Evolutionary conservation across 2,329 filamentous ascomycete species (phyloP).

Genomic region (Trichoderma sp.): DNA sequence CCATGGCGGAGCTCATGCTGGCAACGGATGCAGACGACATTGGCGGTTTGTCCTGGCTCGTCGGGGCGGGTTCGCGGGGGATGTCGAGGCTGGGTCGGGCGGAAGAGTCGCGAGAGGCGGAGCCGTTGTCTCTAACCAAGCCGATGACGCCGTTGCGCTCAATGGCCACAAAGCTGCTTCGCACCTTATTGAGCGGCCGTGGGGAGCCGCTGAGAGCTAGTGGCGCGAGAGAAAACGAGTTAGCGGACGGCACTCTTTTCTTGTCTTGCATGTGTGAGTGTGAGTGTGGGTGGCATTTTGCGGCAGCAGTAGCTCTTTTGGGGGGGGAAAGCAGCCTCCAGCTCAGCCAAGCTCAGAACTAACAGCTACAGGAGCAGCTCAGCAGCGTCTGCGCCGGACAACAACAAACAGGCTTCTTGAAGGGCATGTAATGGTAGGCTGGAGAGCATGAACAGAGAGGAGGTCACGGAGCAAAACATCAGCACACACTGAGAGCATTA

Average conservation of each 20-base stretch:
- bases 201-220: conserved; percentile 47
- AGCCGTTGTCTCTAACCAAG: conserved; percentile 46
- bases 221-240: conserved; percentile 30
- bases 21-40: conserved; percentile 34
- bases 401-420: conserved; percentile 18
- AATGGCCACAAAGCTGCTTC: conserved; percentile 73
- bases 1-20: conserved; percentile 12
- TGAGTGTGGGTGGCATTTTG: background rate
- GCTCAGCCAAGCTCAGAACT: conserved; percentile 2
- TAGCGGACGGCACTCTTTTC: conserved; percentile 21
- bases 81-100: conserved; percentile 41
- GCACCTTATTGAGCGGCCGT: conserved; percentile 71
- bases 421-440: conserved; percentile 48
- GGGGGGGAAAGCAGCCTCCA: conserved; percentile 12
- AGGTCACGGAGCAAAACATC: conserved; percentile 13
- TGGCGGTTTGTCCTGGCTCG: conserved; percentile 42
- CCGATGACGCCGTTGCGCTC: conserved; percentile 65
- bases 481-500: conserved; percentile 29
- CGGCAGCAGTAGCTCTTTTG: conserved; percentile 1
- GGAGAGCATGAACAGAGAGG: conserved; percentile 45
- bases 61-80: conserved; percentile 39
- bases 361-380: conserved; percentile 23
- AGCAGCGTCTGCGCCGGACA: conserved; percentile 21
- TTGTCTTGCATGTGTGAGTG: background rate
- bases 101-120: conserved; percentile 42